Evolutionary conservation across 441 rosid genomes (phyloP).

Genomic region (Flueggea neowawraea): DNA sequence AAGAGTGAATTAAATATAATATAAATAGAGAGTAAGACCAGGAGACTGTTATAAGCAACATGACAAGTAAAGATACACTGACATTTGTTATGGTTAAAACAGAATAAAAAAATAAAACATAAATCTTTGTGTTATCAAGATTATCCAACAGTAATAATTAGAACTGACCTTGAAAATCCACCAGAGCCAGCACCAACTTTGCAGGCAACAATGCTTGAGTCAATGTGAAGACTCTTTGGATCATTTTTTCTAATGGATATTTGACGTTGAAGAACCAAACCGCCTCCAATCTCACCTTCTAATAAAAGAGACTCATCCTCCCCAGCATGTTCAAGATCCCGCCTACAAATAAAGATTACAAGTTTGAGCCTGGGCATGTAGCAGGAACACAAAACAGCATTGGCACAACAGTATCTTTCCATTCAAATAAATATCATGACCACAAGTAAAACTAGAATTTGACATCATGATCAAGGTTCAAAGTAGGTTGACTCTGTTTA

Average conservation of each 20-base stretch:
- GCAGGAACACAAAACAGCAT: neutral
- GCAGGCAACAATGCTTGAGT: conserved; percentile 64
- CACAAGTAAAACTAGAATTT: too few species aligned
- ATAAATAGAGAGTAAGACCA: too few species aligned
- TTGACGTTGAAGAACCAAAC: conserved; percentile 56
- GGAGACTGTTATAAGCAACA: too few species aligned
- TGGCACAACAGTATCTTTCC: too few species aligned
- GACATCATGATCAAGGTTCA: too few species aligned
- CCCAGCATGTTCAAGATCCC: conserved; percentile 76
- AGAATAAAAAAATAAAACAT: neutral
- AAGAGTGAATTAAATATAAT: too few species aligned
- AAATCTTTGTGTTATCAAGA: neutral
- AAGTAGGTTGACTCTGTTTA: too few species aligned
- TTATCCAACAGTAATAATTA: neutral
- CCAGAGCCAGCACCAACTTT: conserved; percentile 96
- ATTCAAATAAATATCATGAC: too few species aligned
- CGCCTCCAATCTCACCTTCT: conserved; percentile 89
- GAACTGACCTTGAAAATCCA: conserved; percentile 83
- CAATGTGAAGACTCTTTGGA: conserved; percentile 47
- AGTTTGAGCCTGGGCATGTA: too few species aligned
- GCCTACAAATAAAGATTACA: conserved; percentile 39
- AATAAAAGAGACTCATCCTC: conserved; percentile 68
- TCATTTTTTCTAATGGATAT: conserved; percentile 45
- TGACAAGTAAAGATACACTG: too few species aligned
- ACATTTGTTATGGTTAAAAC: too few species aligned